phyloP scores from a whole-genome alignment of 2,329 filamentous ascomycete genomes.

The Phialophora verrucosa region DNA sequence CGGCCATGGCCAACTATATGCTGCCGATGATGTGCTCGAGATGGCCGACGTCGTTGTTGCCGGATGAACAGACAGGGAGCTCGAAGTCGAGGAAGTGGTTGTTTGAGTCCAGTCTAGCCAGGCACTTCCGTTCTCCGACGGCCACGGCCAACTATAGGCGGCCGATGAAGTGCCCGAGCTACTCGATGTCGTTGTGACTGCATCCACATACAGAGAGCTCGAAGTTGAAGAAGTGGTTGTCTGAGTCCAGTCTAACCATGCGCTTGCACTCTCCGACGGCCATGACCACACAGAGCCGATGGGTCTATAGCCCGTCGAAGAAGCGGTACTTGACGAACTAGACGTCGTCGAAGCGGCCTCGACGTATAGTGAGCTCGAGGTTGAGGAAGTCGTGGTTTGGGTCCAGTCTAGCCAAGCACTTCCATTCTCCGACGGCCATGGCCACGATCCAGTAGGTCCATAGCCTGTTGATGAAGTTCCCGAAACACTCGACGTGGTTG shows the following conservation, averaged over 20 bases:
- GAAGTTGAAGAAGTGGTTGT: conserved; percentile 14
- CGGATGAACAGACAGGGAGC: background rate
- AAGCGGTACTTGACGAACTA: background rate
- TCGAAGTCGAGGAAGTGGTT: background rate
- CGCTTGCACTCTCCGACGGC: conserved; percentile 5
- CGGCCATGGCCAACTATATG: background rate
- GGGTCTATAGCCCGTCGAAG: conserved; percentile 4
- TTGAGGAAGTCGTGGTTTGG: conserved; percentile 7
- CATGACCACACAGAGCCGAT: conserved; percentile 4
- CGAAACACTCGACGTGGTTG: conserved; percentile 1
- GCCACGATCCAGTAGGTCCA: background rate
- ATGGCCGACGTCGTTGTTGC: background rate
- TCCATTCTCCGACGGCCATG: conserved; percentile 12
- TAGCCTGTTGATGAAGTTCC: conserved; percentile 1
- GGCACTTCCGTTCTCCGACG: conserved; percentile 9
- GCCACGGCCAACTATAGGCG: background rate
- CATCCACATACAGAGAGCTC: conserved; percentile 9
- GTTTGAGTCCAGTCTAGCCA: conserved; percentile 10
- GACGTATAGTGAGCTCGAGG: conserved; percentile 7
- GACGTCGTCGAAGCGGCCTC: conserved; percentile 2
- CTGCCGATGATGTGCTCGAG: background rate
- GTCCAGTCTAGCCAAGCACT: conserved; percentile 20
- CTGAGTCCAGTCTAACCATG: conserved; percentile 6
- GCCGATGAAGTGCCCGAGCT: background rate
- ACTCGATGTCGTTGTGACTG: conserved; percentile 11